phyloP scores from a whole-genome alignment of 441 rosid genomes.

The Aleurites moluccanus region DNA sequence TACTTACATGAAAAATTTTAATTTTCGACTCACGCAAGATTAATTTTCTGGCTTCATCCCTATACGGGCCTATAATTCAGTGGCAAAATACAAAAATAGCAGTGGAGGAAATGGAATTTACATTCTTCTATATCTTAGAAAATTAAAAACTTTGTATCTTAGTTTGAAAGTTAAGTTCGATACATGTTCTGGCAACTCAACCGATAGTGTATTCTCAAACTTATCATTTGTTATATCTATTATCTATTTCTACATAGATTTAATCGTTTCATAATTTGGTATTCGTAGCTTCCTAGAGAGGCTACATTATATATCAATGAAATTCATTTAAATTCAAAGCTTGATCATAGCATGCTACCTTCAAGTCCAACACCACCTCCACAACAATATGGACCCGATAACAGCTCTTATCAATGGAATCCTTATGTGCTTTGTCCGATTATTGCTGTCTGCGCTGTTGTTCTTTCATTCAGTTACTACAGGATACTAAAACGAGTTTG shows the following conservation, averaged over 20 bases:
- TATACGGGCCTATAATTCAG: too few relatives aligned
- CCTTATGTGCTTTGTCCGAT: slow-evolving; percentile 24
- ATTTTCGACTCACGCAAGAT: too few relatives aligned
- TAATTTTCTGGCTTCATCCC: too few relatives aligned
- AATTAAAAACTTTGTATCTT: neutral
- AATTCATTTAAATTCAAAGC: neutral
- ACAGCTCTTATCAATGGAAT: neutral
- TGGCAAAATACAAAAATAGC: too few relatives aligned
- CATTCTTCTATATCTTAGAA: too few relatives aligned
- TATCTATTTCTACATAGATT: slow-evolving; percentile 5
- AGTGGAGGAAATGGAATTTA: too few relatives aligned
- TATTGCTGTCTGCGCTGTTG: slow-evolving; percentile 12
- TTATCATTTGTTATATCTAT: neutral
- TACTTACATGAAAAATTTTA: too few relatives aligned
- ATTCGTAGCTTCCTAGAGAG: neutral
- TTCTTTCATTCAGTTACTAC: slow-evolving; percentile 28
- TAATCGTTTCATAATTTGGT: neutral
- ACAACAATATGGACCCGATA: neutral
- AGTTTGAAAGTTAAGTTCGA: neutral
- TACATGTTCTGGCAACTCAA: neutral
- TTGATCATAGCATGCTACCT: slow-evolving; percentile 1
- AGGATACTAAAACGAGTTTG: slow-evolving; percentile 20
- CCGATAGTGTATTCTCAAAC: slow-evolving; percentile 6
- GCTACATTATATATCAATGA: neutral
- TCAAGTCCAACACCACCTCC: slow-evolving; percentile 8